phyloP scores from a whole-genome alignment of 192 early-diverging fungal species.

The Thamnidium elegans region DNA sequence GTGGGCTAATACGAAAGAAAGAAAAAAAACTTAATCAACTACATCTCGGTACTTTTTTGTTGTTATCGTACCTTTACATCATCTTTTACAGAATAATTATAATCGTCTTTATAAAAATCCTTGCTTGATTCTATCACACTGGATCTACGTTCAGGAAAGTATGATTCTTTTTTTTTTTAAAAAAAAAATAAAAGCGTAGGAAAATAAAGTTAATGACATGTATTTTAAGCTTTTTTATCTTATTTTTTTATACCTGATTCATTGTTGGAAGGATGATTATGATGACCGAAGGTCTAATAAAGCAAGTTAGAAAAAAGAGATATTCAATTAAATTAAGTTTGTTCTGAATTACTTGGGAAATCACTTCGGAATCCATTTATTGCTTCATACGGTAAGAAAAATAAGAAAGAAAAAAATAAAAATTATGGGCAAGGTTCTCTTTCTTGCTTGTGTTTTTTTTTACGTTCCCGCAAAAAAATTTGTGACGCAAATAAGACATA shows the following conservation, averaged over 20 bases:
- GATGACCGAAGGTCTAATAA: background rate
- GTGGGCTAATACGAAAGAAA: background rate
- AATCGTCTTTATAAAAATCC: background rate
- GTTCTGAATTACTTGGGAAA: slow-evolving; percentile 13
- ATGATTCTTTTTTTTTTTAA: too few species aligned
- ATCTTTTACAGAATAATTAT: background rate
- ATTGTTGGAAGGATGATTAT: background rate
- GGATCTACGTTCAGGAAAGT: too few species aligned
- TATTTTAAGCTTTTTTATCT: too few species aligned
- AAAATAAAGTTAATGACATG: too few species aligned
- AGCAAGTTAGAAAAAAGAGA: background rate
- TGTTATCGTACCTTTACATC: background rate
- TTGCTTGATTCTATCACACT: background rate
- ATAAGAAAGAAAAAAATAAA: background rate
- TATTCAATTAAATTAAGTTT: background rate
- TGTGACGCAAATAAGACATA: too few species aligned
- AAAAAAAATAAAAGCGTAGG: too few species aligned
- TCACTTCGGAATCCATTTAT: slow-evolving; percentile 24
- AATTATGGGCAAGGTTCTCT: background rate
- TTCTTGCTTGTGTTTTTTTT: slow-evolving; percentile 19
- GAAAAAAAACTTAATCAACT: background rate
- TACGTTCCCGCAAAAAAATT: too few species aligned
- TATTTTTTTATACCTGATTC: background rate
- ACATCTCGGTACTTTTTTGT: background rate
- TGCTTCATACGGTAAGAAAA: slow-evolving; percentile 17